These are phyloP conservation scores for Santalum album DNA, from an alignment of 164 flowering plant species.

Conservation along the genomic window DNA sequence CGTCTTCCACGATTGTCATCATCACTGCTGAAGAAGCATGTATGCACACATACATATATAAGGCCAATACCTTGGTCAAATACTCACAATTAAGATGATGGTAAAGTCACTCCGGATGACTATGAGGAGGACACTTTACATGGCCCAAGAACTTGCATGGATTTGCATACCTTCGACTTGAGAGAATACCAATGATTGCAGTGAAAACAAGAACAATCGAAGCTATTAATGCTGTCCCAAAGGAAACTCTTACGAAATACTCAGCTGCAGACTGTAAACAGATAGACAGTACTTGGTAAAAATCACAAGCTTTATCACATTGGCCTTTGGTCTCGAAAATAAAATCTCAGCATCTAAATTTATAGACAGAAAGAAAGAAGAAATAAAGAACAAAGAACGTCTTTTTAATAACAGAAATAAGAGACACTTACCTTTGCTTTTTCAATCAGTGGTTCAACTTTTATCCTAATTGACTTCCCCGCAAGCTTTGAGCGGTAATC, in stretches of 20 bases:
- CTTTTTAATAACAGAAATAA: background rate
- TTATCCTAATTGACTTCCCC: slow-evolving; percentile 75
- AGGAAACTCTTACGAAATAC: slow-evolving; percentile 73
- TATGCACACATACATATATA: background rate
- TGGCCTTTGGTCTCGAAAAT: background rate
- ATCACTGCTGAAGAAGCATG: slow-evolving; percentile 43
- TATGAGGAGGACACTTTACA: too few relatives aligned
- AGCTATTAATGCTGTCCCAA: slow-evolving; percentile 91
- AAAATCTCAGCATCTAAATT: background rate
- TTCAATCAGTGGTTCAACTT: slow-evolving; percentile 69
- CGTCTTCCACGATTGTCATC: slow-evolving; percentile 91
- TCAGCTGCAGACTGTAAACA: slow-evolving; percentile 66
- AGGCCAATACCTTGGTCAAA: background rate
- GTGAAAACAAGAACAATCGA: slow-evolving; percentile 89
- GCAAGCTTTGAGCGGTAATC: slow-evolving; percentile 86
- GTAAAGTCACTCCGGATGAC: background rate
- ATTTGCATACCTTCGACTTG: slow-evolving; percentile 69
- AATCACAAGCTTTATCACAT: background rate
- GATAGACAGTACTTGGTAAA: slow-evolving; percentile 2
- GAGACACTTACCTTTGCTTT: slow-evolving; percentile 97
- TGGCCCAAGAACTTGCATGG: background rate
- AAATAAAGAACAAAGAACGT: too few relatives aligned
- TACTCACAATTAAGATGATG: background rate
- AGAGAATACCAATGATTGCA: slow-evolving; percentile 63
- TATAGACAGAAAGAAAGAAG: too few relatives aligned